Percentiles rank a stretch among this genome's conserved stretches.
Conservation (phyloP, 163 green algal species). For the Chlamydomonas reinhardtii region DNA sequence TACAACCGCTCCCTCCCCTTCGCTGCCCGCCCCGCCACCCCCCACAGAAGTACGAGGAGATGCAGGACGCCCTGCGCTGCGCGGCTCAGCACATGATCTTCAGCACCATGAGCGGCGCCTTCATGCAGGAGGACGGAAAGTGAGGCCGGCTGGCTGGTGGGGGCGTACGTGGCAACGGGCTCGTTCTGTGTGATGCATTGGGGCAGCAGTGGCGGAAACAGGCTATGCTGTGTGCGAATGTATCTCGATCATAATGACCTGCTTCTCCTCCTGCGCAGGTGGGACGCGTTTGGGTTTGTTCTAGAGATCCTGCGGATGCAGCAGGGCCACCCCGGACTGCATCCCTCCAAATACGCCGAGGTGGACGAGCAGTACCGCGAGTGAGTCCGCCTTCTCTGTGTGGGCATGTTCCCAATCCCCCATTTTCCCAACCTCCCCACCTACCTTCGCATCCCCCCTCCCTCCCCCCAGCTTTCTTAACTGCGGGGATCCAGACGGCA, state of each 20-base stretch:
- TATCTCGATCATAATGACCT: too few species aligned
- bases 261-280: not conserved
- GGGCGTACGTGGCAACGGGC: too few species aligned
- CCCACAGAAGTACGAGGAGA: too few species aligned
- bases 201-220: too few species aligned
- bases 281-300: constrained; percentile 42
- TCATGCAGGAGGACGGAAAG: constrained; percentile 49
- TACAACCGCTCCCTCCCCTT: too few species aligned
- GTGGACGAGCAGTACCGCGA: constrained; percentile 1
- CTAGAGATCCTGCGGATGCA: constrained; percentile 53
- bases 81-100: constrained; percentile 58
- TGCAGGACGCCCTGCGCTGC: constrained; percentile 6
- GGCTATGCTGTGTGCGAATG: too few species aligned
- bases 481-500: constrained; percentile 30
- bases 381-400: too few species aligned
- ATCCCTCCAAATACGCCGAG: not conserved
- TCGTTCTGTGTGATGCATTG: too few species aligned
- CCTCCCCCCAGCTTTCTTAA: not conserved
- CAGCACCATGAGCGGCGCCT: constrained; percentile 42
- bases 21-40: too few species aligned
- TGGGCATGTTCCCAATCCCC: too few species aligned
- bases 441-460: too few species aligned
- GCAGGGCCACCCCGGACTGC: constrained; percentile 26
- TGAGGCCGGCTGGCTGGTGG: not conserved
- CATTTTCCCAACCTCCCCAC: too few species aligned